These are phyloP conservation scores for Salix caprea DNA, from an alignment of 345 rosid species.

Conservation along the genomic window DNA sequence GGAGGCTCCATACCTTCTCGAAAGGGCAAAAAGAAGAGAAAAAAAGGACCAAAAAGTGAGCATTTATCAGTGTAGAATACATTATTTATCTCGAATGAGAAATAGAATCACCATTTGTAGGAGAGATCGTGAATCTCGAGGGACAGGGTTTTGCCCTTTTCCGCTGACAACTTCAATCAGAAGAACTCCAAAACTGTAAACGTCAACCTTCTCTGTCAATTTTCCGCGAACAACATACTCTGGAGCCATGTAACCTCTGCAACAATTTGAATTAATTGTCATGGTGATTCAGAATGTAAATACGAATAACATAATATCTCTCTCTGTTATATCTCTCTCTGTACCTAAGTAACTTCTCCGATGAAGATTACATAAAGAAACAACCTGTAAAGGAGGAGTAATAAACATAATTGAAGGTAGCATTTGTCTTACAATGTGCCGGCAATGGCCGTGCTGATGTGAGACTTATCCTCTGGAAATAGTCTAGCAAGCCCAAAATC, in stretches of 20 bases:
- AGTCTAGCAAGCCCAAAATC: slow-evolving; percentile 89
- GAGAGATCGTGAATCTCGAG: slow-evolving; percentile 39
- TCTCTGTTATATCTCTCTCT: no score
- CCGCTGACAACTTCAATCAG: slow-evolving; percentile 64
- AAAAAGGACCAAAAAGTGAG: no score
- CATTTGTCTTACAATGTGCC: slow-evolving; percentile 68
- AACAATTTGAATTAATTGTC: neutral
- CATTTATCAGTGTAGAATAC: no score
- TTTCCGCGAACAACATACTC: slow-evolving; percentile 73
- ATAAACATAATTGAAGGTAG: neutral
- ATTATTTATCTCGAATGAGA: neutral
- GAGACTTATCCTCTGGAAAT: slow-evolving; percentile 63
- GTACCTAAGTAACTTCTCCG: no score
- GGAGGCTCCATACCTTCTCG: slow-evolving; percentile 57
- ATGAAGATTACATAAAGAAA: neutral
- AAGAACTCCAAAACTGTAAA: slow-evolving; percentile 81
- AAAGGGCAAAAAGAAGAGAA: neutral
- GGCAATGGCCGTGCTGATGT: slow-evolving; percentile 70
- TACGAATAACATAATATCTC: no score
- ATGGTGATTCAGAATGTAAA: neutral
- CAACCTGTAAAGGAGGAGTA: neutral
- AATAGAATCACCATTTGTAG: slow-evolving; percentile 49
- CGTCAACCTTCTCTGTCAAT: slow-evolving; percentile 78
- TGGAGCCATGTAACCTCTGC: slow-evolving; percentile 94
- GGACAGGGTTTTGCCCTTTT: slow-evolving; percentile 46